Evolutionary conservation across 805 yeast species (phyloP), one percentile per base, ranked within the genome.

Genomic region (Hanseniaspora meyeri): DNA sequence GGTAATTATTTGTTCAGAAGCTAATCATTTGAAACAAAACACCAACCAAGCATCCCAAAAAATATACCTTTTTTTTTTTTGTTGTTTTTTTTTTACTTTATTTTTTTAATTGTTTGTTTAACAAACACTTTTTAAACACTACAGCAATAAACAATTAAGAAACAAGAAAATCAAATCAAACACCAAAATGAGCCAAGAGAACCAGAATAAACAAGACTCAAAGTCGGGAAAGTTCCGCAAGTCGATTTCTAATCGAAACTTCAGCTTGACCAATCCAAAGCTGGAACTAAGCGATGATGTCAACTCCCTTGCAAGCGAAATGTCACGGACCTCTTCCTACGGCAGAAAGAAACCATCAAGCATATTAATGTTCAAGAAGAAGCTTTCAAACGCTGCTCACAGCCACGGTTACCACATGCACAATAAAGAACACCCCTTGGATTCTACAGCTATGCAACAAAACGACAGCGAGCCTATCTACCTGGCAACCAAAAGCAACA

Each of bases 331-430:
- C 7, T 16, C 42, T 2, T 14, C 49, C n/a, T 24, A n/a, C 0
- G 20, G 34, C 12, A 46, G 32, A 20, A 46, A 53, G n/a, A 53
- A 36, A 40, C 42, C 43, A 16, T 38, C 57, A 14, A 49, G 57
- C 10, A 53, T 53, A 17, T 53, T 51, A 10, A 16, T 46, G 11
- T 34, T 53, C n/a, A 53, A 53, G 19, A 45, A 53, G 20, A 53
- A 46, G n/a, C 20, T 45, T 3, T 46, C 57, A 4, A 46, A 39
- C 29, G 57, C 51, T 10, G 43, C 50, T 1, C 57, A 46, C 17
- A 11, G 5, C 5, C 49, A 53, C 29, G 46, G 49, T 3, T 36
- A 47, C 12, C 43, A 45, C 37, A 12, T 16, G 16, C 55, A 43
- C 14, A 36, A 37, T 29, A 46, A 34, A 19, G 49, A 32, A 5